These are phyloP conservation scores for Uronychia binucleata DNA, from an alignment of 73 alveolate genomes.

Conservation along the genomic window DNA sequence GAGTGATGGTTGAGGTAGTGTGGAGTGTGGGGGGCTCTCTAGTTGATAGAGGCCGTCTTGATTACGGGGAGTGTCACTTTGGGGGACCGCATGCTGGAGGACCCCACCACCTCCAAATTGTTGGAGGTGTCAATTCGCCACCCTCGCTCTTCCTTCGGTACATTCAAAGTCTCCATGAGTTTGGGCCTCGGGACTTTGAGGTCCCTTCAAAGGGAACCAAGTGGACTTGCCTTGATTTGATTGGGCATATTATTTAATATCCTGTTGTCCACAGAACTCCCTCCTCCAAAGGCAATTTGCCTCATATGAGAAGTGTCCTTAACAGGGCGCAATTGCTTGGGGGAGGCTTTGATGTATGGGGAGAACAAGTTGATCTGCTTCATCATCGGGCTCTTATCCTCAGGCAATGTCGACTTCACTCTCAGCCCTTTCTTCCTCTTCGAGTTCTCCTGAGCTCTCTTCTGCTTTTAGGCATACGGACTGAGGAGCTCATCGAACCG, in stretches of 20 bases:
- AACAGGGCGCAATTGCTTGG: not conserved
- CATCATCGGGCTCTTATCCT: not conserved
- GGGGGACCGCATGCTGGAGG: not conserved
- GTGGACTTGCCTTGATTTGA: too few species aligned
- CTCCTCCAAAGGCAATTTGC: too few species aligned
- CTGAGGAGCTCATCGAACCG: not conserved
- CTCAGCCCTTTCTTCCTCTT: not conserved
- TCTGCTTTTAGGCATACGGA: not conserved
- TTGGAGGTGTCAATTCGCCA: not conserved
- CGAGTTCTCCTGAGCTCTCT: not conserved
- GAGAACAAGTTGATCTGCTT: not conserved
- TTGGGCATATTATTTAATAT: too few species aligned
- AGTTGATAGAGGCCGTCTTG: too few species aligned
- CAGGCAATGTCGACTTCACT: not conserved
- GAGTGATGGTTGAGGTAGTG: slow-evolving; percentile 3
- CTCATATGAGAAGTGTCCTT: too few species aligned
- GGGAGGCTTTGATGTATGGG: not conserved
- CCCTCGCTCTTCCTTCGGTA: not conserved
- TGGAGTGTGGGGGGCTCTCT: not conserved
- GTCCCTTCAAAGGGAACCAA: too few species aligned
- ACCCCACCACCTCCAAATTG: not conserved
- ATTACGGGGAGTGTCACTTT: not conserved
- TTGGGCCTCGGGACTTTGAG: too few species aligned
- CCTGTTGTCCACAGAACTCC: too few species aligned
- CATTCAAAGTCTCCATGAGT: not conserved